Percentiles rank a stretch among this genome's conserved stretches.
Conservation (phyloP, 1,284 basidiomycete genomes). For the Apiotrichum mycotoxinovorans region DNA sequence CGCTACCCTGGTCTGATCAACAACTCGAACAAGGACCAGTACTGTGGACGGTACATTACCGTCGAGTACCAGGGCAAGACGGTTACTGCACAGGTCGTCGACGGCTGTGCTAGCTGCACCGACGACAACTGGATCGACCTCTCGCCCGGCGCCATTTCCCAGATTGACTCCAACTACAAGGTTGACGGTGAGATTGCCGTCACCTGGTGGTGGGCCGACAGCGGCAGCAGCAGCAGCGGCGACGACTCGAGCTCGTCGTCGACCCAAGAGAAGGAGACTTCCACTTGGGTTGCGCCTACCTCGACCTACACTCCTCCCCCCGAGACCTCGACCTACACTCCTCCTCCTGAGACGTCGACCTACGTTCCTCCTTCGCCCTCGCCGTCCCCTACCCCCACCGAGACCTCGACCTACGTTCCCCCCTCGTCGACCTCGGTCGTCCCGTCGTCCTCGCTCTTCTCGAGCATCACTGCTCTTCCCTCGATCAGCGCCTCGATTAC, state of each 20-base stretch:
- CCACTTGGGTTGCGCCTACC: background rate
- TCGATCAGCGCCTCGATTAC: background rate
- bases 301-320: background rate
- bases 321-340: background rate
- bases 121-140: constrained; percentile 10
- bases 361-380: background rate
- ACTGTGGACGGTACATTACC: constrained; percentile 4
- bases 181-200: background rate
- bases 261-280: background rate
- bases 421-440: background rate
- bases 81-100: constrained; percentile 1
- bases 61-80: constrained; percentile 8
- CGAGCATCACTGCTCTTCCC: background rate
- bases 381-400: background rate
- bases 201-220: constrained; percentile 1
- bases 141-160: constrained; percentile 8
- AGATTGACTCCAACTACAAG: constrained; percentile 9
- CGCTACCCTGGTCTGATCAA: background rate
- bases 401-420: background rate
- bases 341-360: background rate
- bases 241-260: background rate
- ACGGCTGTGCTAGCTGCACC: constrained; percentile 3
- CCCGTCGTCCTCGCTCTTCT: background rate
- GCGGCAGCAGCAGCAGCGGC: background rate
- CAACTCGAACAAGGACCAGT: background rate